A percentile compares a stretch with the other conserved stretches of the same genome.
Conservation (phyloP, 2,329 filamentous ascomycete species). For the Nemania serpens region DNA sequence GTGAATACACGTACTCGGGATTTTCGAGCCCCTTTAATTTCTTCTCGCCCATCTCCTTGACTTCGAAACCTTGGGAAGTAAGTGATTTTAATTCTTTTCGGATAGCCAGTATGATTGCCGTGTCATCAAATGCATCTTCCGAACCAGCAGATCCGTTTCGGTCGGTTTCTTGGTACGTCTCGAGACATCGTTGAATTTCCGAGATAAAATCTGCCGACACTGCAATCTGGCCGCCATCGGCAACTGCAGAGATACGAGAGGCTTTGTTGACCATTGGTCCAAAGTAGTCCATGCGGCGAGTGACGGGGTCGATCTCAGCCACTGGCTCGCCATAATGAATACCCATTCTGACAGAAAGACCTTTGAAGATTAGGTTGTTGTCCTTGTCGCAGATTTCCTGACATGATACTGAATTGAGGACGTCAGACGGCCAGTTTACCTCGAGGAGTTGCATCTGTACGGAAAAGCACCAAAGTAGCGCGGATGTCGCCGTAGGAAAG, state of each 20-base stretch:
- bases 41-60: constrained; percentile 93
- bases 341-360: constrained; percentile 95
- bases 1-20: constrained; percentile 90
- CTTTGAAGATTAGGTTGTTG: constrained; percentile 87
- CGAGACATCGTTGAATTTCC: constrained; percentile 88
- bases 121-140: constrained; percentile 77
- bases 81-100: constrained; percentile 85
- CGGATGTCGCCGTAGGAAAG: constrained; percentile 93
- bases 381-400: constrained; percentile 83
- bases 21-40: constrained; percentile 98
- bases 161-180: constrained; percentile 86
- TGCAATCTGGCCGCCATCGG: constrained; percentile 95
- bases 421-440: constrained; percentile 90
- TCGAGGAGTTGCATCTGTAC: constrained; percentile 88
- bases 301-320: constrained; percentile 94
- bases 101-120: constrained; percentile 75
- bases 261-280: constrained; percentile 99
- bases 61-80: constrained; percentile 90
- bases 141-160: constrained; percentile 69
- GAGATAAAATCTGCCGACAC: constrained; percentile 97
- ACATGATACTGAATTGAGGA: constrained; percentile 83
- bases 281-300: constrained; percentile 98
- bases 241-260: constrained; percentile 89
- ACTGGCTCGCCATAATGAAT: constrained; percentile 95
- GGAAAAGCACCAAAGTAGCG: constrained; percentile 93